Percentiles rank a stretch among this genome's conserved stretches.
Evolutionary conservation across 306 rosid species (phyloP).

Genomic region (Pyrus bretschneideri): DNA sequence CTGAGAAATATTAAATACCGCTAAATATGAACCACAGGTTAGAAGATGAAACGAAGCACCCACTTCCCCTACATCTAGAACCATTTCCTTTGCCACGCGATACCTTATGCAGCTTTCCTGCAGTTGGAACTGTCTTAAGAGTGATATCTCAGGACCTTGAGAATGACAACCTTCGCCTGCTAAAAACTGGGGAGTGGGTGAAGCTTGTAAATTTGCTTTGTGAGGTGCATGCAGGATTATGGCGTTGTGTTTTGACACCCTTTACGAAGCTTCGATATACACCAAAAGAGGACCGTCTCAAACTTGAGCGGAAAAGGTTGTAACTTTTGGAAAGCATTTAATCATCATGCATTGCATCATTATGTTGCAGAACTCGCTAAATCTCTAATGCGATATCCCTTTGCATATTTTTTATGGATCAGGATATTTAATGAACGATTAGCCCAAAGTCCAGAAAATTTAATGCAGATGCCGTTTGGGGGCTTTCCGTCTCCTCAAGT

Average conservation of each 20-base stretch:
- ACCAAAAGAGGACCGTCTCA: conserved; percentile 29
- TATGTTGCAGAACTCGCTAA: background rate
- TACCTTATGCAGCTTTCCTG: conserved; percentile 39
- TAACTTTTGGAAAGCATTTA: background rate
- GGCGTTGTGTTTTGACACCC: conserved; percentile 43
- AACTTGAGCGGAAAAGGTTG: conserved; percentile 48
- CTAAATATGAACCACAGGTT: conserved; percentile 36
- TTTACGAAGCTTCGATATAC: conserved; percentile 43
- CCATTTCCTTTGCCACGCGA: conserved; percentile 35
- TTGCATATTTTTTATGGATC: background rate
- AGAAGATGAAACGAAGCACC: conserved; percentile 41
- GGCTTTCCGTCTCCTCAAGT: conserved; percentile 27
- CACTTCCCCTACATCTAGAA: conserved; percentile 44
- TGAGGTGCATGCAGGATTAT: conserved; percentile 45
- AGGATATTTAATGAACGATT: conserved; percentile 46
- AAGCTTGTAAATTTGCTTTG: conserved; percentile 40
- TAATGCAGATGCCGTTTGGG: conserved; percentile 30
- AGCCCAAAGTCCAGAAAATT: background rate
- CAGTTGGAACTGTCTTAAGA: conserved; percentile 49
- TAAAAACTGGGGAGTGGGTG: conserved; percentile 45
- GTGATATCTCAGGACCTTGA: conserved; percentile 24
- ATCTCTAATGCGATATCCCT: background rate
- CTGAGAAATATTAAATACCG: background rate
- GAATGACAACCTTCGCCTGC: conserved; percentile 17
- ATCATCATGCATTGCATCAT: background rate